Base-by-base conservation (phyloP, 805 yeast genomes). In the Metschnikowia vanudenii region DNA sequence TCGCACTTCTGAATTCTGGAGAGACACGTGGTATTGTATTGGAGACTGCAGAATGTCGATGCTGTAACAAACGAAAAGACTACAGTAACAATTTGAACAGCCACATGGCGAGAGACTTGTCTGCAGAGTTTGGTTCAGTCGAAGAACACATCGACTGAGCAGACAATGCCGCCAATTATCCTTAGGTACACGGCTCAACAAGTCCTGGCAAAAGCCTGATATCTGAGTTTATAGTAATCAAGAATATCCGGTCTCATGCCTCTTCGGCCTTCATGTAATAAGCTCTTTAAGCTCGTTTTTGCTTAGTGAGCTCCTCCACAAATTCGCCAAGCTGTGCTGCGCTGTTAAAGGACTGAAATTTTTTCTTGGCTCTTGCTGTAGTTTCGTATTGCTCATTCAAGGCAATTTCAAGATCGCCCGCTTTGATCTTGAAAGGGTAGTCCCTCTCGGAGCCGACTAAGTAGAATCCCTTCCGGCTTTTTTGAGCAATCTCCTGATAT, bases 381-480 rank as follows among this genome's bases (percentile, higher is more conserved):
- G 37, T 14, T 16, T 14, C 32, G 22, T 20, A 32, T 6, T 14
- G 30, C 18, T 34, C 37, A 29, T 17, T 12, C 26, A 37, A 24
- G 17, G 19, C 18, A 19, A 50, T 16, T 33, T 43, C 41, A 22
- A 53, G 30, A 14, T 37, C 41, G 19, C 50, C 51, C 1, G 45
- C 19, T 3, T 26, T 24, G 16, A 52, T 31, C 17, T 49, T 46
- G 36, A 22, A 47, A 4, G 53, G 48, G 8, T 34, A 39, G 4
- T 39, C 38, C 24, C 14, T 18, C 6, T 47, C 46, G 2, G 45
- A 28, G 1, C 54, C 55, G 2, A 51, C 39, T 17, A 52, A 28
- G 22, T 47, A 49, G 11, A 52, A 30, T 4, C 49, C 51, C 20
- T 4, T 24, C 10, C 22, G 35, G 18, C 43, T 39, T 19, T 28